Evolutionary conservation across 495 filamentous ascomycete genomes (phyloP).

Genomic region (Trichoderma virens): DNA sequence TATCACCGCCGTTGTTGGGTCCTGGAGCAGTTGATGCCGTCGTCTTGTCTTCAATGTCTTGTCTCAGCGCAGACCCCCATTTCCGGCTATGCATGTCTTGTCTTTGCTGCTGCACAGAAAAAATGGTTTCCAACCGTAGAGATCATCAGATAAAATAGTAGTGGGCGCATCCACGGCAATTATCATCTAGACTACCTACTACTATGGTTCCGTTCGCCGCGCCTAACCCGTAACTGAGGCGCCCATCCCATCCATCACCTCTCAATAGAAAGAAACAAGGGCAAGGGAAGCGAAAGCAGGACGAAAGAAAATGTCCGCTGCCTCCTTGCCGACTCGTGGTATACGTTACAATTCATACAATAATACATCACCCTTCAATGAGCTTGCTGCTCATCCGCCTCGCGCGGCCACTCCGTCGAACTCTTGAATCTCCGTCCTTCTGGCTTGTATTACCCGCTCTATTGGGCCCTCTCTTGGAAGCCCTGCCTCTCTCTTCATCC

Average conservation of each 20-base stretch:
- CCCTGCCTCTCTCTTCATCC: not conserved
- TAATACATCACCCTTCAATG: not conserved
- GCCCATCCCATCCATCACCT: not conserved
- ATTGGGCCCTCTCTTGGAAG: not conserved
- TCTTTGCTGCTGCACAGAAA: too few relatives aligned
- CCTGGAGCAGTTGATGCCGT: too few relatives aligned
- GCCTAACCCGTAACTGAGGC: not conserved
- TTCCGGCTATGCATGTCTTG: too few relatives aligned
- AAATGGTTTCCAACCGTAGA: too few relatives aligned
- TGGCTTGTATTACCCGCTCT: not conserved
- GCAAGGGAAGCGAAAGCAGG: not conserved
- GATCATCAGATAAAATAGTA: too few relatives aligned
- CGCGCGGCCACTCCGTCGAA: slow-evolving; percentile 24
- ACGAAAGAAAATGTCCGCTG: not conserved
- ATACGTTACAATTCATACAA: not conserved
- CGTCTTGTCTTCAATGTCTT: too few relatives aligned
- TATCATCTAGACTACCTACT: too few relatives aligned
- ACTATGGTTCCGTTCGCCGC: too few relatives aligned
- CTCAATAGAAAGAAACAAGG: not conserved
- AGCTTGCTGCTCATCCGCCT: slow-evolving; percentile 23
- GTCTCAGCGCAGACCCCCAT: too few relatives aligned
- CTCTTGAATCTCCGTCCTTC: slow-evolving; percentile 6
- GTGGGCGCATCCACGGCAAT: too few relatives aligned
- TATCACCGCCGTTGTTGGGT: too few relatives aligned
- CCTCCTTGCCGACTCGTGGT: not conserved